A percentile compares a stretch with the other conserved stretches of the same genome.
Conservation (phyloP, 106 monocot genomes). For the Dendrobium nobile region DNA sequence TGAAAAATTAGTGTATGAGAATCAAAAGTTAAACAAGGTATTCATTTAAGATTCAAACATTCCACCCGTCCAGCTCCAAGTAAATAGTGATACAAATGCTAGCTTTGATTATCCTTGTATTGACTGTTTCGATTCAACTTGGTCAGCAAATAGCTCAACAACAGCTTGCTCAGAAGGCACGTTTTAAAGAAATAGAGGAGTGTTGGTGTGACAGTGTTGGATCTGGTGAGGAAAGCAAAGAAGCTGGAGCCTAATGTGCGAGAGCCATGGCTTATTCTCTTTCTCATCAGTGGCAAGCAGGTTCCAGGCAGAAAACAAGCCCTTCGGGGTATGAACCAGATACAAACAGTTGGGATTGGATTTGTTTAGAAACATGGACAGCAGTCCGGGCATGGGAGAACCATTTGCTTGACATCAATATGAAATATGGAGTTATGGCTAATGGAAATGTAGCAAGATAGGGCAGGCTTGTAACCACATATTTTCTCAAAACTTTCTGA, state of each 20-base stretch:
- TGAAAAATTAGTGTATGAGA: conserved; percentile 53
- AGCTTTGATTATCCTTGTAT: conserved; percentile 76
- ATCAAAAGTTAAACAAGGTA: conserved; percentile 40
- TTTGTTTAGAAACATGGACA: conserved; percentile 95
- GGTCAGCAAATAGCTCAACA: conserved; percentile 47
- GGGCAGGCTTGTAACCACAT: conserved; percentile 14
- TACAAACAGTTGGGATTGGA: conserved; percentile 86
- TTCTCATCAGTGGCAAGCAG: conserved; percentile 93
- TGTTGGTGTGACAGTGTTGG: conserved; percentile 92
- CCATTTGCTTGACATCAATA: conserved; percentile 71
- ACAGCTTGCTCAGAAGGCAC: conserved; percentile 34
- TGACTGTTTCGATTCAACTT: conserved; percentile 65
- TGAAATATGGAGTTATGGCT: conserved; percentile 42
- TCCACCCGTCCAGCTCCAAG: conserved; percentile 29
- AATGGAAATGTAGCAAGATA: conserved; percentile 19
- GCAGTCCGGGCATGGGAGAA: conserved; percentile 93
- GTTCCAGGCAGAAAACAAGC: conserved; percentile 36
- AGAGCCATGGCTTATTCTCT: conserved; percentile 95
- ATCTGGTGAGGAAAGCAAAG: conserved; percentile 84
- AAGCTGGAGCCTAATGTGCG: conserved; percentile 88
- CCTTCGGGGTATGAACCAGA: conserved; percentile 53
- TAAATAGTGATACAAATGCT: conserved; percentile 39
- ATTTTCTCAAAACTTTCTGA: conserved; percentile 20
- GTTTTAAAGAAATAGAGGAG: conserved; percentile 75
- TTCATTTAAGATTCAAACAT: conserved; percentile 54